Conservation (phyloP, 2,329 filamentous ascomycete species). For the Aspergillus candidus region DNA sequence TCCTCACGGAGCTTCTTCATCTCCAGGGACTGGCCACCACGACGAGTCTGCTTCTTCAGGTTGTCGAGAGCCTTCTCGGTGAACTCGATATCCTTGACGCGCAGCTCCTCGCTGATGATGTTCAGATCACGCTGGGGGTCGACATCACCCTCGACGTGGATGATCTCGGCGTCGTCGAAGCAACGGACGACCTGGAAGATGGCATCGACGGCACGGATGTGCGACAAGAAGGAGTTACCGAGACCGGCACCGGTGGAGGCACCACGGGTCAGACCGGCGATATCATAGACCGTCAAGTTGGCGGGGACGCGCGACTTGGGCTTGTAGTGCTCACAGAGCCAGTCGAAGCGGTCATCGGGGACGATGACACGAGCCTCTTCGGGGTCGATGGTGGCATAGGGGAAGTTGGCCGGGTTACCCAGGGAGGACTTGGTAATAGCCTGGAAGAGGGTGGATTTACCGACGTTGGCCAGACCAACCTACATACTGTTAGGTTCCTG, state of each 20-base stretch:
- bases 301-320: constrained; percentile 96
- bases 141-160: constrained; percentile 98
- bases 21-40: constrained; percentile 91
- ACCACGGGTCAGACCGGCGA: constrained; percentile 90
- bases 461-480: constrained; percentile 98
- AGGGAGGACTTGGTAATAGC: constrained; percentile 96
- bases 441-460: constrained; percentile 99
- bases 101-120: constrained; percentile 94
- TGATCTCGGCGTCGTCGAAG: constrained; percentile 99
- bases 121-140: constrained; percentile 89
- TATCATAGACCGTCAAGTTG: constrained; percentile 97
- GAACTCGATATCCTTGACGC: constrained; percentile 98
- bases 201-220: constrained; percentile 96
- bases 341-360: constrained; percentile 92
- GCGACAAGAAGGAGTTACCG: constrained; percentile 95
- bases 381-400: constrained; percentile 97
- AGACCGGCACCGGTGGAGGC: constrained; percentile 96
- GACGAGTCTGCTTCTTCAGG: constrained; percentile 86
- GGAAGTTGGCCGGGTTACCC: constrained; percentile 98
- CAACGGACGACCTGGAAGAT: constrained; percentile 96
- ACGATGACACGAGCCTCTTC: constrained; percentile 98
- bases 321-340: constrained; percentile 93
- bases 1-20: constrained; percentile 97
- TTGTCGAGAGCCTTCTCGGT: constrained; percentile 90
- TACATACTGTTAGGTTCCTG: constrained; percentile 39